Evolutionary conservation across 371 early-diverging fungal species (phyloP), one percentile per base, ranked within the genome.

Genomic region (Gilbertella persicaria): DNA sequence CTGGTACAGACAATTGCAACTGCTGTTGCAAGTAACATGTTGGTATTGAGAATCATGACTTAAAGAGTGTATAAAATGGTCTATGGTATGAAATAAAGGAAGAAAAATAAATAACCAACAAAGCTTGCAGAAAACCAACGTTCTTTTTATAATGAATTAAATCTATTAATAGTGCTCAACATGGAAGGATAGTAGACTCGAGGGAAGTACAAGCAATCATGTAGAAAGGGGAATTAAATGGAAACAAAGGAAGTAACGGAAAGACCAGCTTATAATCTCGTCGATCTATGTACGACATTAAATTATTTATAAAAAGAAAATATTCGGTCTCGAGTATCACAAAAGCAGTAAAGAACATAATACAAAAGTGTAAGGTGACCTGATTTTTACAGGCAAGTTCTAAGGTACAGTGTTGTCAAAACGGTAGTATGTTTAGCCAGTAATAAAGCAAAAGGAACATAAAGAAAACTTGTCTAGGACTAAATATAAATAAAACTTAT

Each of bases 191-290:
- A 14, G 21, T 42, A 42, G 43, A n/a, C 43, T 46, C 35, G 35
- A 33, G 46, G 46, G 35, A 47, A 35, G 33, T 46, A 28, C 12
- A 30, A 13, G 6, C 38, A 28, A 51, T 4, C 20, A 42, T 9
- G 13, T 19, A 19, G 33, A 41, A 42, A 43, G 52, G 43, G 35
- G 16, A 14, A 45, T 47, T 43, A 23, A 23, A 53, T 60, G 16
- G 61, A 60, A 60, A 60, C 54, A 44, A 50, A 40, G 40, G 61
- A 60, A 60, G 44, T 51, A 19, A 24, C 45, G 36, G 51, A 58
- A 60, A 49, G 43, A 45, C 51, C 37, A 28, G 28, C 35, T 5
- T 24, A 30, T 21, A 45, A 37, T 57, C 38, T 45, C 45, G 58
- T 50, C 58, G 50, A 58, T 58, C 58, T 17, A 39, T 58, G 50